Evolutionary conservation across 805 yeast species (phyloP).

Genomic region (Debaryomyces castellii): DNA sequence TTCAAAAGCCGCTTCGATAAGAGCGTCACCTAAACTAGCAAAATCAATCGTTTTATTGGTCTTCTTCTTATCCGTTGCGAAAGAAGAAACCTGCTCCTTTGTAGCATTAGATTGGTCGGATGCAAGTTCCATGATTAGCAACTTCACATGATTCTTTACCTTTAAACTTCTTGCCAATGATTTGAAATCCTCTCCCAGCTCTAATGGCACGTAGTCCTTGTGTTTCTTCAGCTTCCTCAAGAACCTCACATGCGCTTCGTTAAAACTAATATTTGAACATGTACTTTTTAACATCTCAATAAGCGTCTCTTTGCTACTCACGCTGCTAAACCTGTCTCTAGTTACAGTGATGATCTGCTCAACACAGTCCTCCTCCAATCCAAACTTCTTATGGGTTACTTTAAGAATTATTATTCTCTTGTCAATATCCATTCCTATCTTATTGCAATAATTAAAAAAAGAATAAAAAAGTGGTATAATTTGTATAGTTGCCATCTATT

Average conservation of each 20-base stretch:
- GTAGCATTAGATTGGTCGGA: slow-evolving; percentile 4
- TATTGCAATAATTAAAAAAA: not conserved
- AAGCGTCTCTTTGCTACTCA: slow-evolving; percentile 12
- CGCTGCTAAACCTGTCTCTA: slow-evolving; percentile 9
- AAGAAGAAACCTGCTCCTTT: not conserved
- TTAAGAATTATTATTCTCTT: slow-evolving; percentile 10
- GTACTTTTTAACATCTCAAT: slow-evolving; percentile 3
- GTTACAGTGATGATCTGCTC: slow-evolving; percentile 13
- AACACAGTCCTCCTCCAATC: slow-evolving; percentile 2
- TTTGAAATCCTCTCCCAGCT: slow-evolving; percentile 38
- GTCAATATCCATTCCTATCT: slow-evolving; percentile 5
- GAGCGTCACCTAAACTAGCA: slow-evolving; percentile 21
- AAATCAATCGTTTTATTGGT: slow-evolving; percentile 17
- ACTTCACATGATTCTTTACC: slow-evolving; percentile 45
- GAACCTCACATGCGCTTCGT: slow-evolving; percentile 10
- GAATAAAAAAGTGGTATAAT: not conserved
- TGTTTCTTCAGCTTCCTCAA: slow-evolving; percentile 49
- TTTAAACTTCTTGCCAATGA: slow-evolving; percentile 45
- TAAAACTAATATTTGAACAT: not conserved
- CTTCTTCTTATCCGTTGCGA: not conserved
- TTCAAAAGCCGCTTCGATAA: slow-evolving; percentile 28
- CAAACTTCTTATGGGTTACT: slow-evolving; percentile 8
- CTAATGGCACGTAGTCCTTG: slow-evolving; percentile 40
- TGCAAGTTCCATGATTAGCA: slow-evolving; percentile 23
- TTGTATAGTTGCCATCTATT: slow-evolving; percentile 4